phyloP scores from a whole-genome alignment of 495 filamentous ascomycete genomes.

The Terfezia claveryi region DNA sequence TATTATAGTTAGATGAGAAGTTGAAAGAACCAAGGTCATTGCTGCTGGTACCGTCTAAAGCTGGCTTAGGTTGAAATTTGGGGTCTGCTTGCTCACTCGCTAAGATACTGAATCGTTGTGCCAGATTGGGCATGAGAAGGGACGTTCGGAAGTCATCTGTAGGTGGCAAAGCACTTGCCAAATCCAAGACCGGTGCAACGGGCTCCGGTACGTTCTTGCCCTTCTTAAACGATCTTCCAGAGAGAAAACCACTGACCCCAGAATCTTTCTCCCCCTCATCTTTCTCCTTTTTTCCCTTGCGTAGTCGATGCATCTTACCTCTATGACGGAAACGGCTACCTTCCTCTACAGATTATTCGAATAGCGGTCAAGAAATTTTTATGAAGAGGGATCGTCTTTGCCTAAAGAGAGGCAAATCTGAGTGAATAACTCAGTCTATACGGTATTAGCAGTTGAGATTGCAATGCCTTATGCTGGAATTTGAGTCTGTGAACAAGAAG shows the following conservation, averaged over 20 bases:
- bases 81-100: constrained; percentile 12
- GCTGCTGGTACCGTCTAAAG: constrained; percentile 50
- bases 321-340: too few species aligned
- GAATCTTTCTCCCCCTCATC: constrained; percentile 23
- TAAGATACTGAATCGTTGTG: constrained; percentile 89
- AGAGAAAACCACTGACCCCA: constrained; percentile 27
- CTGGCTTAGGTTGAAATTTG: constrained; percentile 9
- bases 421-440: too few species aligned
- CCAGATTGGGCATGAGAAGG: constrained; percentile 82
- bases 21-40: constrained; percentile 41
- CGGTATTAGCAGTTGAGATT: too few species aligned
- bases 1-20: constrained; percentile 18
- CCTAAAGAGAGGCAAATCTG: too few species aligned
- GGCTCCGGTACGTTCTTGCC: constrained; percentile 23
- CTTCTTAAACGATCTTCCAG: constrained; percentile 34
- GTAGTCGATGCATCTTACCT: constrained; percentile 45
- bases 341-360: too few species aligned
- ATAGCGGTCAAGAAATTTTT: too few species aligned
- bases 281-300: constrained; percentile 45
- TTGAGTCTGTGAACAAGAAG: too few species aligned
- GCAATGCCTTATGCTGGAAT: too few species aligned
- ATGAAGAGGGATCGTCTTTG: too few species aligned
- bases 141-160: constrained; percentile 91
- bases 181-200: constrained; percentile 45
- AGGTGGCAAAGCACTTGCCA: constrained; percentile 52